A percentile compares a stretch with the other conserved stretches of the same genome.
These are phyloP conservation scores for Tulasnella sp. DNA, from an alignment of 768 basidiomycete genomes.

Conservation along the genomic window DNA sequence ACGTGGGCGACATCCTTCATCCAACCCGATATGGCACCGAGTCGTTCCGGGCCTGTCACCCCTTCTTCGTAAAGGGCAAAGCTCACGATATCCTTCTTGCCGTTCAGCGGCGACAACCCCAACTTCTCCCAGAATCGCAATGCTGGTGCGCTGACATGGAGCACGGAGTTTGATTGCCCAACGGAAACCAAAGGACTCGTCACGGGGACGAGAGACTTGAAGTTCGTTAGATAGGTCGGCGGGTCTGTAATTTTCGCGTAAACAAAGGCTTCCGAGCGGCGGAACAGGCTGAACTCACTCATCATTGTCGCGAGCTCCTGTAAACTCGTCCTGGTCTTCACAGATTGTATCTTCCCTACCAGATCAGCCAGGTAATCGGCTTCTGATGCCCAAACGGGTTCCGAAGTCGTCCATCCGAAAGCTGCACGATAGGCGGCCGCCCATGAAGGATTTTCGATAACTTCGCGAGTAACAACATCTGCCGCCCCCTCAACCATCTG, in stretches of 20 bases:
- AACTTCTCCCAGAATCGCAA: constrained; percentile 82
- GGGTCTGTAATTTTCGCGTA: not conserved
- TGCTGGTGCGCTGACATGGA: constrained; percentile 64
- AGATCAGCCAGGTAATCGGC: constrained; percentile 6
- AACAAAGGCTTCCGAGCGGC: not conserved
- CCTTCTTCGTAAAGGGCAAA: constrained; percentile 64
- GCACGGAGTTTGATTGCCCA: constrained; percentile 56
- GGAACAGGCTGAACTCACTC: constrained; percentile 30
- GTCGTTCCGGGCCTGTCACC: constrained; percentile 34
- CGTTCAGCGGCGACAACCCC: constrained; percentile 60
- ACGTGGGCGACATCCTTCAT: constrained; percentile 42
- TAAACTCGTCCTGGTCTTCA: constrained; percentile 33
- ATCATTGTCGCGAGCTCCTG: constrained; percentile 32
- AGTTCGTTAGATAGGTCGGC: not conserved
- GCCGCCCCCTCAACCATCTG: constrained; percentile 63
- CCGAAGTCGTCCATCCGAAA: constrained; percentile 6
- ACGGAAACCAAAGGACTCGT: constrained; percentile 46
- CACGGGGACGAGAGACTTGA: constrained; percentile 5
- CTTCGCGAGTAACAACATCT: constrained; percentile 53
- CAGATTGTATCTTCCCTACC: not conserved
- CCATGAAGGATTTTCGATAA: constrained; percentile 67
- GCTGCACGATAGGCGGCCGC: constrained; percentile 47
- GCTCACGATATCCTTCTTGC: constrained; percentile 59
- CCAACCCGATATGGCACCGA: constrained; percentile 52
- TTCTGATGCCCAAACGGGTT: not conserved